A percentile compares a stretch with the other conserved stretches of the same genome.
Evolutionary conservation across 202 grass and related monocot genomes (phyloP).

Genomic region (Hordeum pubiflorum): DNA sequence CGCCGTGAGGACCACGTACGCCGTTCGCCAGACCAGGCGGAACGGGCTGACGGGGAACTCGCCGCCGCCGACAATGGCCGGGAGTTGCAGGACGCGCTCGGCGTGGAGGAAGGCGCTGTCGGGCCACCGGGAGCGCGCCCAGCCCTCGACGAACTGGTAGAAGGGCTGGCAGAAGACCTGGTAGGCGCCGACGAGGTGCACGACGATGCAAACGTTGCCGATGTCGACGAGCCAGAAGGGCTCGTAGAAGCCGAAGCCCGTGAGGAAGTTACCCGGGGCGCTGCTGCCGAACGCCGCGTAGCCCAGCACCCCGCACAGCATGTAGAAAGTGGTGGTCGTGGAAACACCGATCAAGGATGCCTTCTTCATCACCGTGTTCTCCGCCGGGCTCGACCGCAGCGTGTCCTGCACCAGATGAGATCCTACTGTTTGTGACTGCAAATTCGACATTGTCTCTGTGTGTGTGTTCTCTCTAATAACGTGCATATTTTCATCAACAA

Average conservation of each 20-base stretch:
- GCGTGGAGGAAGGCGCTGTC: constrained; percentile 34
- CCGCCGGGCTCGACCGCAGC: constrained; percentile 65
- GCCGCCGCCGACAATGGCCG: constrained; percentile 28
- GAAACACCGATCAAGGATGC: constrained; percentile 67
- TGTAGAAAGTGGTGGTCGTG: constrained; percentile 79
- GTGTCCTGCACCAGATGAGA: constrained; percentile 49
- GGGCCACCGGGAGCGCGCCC: constrained; percentile 34
- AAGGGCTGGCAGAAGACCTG: constrained; percentile 96
- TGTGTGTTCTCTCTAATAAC: too few relatives aligned
- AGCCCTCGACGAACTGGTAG: constrained; percentile 61
- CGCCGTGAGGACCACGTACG: constrained; percentile 57
- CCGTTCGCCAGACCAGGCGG: constrained; percentile 53
- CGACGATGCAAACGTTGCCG: constrained; percentile 72
- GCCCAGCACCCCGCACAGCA: constrained; percentile 64
- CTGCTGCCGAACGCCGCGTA: constrained; percentile 87
- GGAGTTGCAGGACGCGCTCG: constrained; percentile 36
- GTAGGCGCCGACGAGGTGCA: constrained; percentile 87
- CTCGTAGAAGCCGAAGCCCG: constrained; percentile 88
- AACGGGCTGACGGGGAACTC: constrained; percentile 46
- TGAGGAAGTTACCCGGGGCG: constrained; percentile 86
- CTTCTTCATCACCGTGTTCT: constrained; percentile 93
- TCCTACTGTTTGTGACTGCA: not conserved
- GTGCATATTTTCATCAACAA: too few relatives aligned
- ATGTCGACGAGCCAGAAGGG: constrained; percentile 95
- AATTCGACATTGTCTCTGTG: not conserved